Evolutionary conservation across 129 eudicot species (phyloP).

Genomic region (Calendula officinalis): DNA sequence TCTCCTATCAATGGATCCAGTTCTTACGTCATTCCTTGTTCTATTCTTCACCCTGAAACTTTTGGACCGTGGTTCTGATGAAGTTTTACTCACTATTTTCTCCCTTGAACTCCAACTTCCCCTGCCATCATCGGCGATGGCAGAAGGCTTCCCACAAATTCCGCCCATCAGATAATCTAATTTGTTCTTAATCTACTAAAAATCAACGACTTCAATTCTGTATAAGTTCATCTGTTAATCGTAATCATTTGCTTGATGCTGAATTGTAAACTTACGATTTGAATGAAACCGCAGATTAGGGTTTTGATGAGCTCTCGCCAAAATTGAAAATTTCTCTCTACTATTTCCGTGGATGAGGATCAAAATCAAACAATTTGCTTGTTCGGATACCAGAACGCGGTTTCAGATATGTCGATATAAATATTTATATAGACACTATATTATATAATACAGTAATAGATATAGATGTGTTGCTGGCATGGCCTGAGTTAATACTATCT

Average conservation of each 20-base stretch:
- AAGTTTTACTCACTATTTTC: constrained; percentile 28
- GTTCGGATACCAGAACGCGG: no score
- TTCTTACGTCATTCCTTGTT: constrained; percentile 15
- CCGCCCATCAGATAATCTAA: constrained; percentile 48
- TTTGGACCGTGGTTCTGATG: constrained; percentile 44
- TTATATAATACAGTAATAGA: no score
- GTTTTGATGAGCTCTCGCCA: background rate
- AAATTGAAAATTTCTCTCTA: no score
- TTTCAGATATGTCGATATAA: no score
- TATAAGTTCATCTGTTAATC: no score
- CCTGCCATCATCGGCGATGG: constrained; percentile 8
- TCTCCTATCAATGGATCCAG: constrained; percentile 28
- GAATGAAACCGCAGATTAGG: constrained; percentile 1
- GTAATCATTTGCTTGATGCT: no score
- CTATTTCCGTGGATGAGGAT: background rate
- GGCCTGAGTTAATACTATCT: no score
- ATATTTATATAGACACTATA: no score
- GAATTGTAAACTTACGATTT: background rate
- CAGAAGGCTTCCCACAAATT: constrained; percentile 55
- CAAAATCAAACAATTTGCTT: background rate
- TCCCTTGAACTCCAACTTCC: constrained; percentile 37
- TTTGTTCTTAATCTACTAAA: background rate
- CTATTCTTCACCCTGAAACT: constrained; percentile 31
- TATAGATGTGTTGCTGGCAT: no score
- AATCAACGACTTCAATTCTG: no score